Evolutionary conservation across 2,329 filamentous ascomycete species (phyloP).

Genomic region (Pseudophaeomoniella oleicola): DNA sequence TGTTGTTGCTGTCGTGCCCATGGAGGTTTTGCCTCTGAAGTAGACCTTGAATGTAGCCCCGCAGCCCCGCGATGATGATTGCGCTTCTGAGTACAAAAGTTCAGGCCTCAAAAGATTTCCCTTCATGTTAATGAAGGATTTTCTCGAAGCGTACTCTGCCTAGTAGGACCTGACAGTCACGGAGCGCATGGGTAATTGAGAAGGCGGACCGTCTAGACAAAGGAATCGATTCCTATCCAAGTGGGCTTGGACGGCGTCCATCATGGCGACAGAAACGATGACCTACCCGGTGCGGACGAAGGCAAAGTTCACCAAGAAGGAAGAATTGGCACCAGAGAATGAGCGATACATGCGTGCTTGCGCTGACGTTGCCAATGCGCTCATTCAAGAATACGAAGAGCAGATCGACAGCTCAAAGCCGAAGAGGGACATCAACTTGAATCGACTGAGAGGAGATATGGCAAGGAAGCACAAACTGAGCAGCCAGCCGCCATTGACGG

Average conservation of each 20-base stretch:
- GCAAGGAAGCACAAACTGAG: conserved; percentile 85
- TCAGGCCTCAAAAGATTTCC: too few relatives aligned
- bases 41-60: too few relatives aligned
- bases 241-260: conserved; percentile 18
- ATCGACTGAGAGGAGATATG: conserved; percentile 70
- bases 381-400: conserved; percentile 89
- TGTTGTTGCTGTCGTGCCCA: too few relatives aligned
- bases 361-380: conserved; percentile 81
- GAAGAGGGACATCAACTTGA: conserved; percentile 82
- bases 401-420: conserved; percentile 57
- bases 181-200: too few relatives aligned
- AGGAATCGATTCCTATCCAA: too few relatives aligned
- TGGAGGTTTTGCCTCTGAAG: too few relatives aligned
- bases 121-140: too few relatives aligned
- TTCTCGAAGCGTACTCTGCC: neutral
- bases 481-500: conserved; percentile 79
- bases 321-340: conserved; percentile 76
- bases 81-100: too few relatives aligned
- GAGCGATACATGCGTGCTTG: conserved; percentile 90
- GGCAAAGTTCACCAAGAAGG: conserved; percentile 48
- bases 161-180: too few relatives aligned
- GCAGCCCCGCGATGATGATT: too few relatives aligned
- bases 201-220: too few relatives aligned
- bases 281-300: conserved; percentile 41
- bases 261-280: conserved; percentile 48